phyloP scores from a whole-genome alignment of 257 asterid genomes.

The Pogostemon cablin region DNA sequence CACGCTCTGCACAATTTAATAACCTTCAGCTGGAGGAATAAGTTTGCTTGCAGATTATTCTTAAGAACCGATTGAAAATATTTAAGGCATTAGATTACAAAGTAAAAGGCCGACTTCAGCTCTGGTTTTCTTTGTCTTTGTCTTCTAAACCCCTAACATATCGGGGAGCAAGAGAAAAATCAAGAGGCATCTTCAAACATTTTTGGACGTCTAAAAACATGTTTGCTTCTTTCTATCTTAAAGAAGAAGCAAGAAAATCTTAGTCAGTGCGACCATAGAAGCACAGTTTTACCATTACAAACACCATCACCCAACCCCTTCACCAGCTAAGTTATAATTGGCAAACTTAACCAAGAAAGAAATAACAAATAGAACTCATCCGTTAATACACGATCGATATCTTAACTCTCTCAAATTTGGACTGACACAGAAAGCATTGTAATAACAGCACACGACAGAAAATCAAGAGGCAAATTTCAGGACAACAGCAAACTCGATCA shows the following conservation, averaged over 20 bases:
- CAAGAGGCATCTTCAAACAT: constrained; percentile 14
- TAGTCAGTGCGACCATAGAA: constrained; percentile 12
- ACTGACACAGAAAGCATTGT: constrained; percentile 4
- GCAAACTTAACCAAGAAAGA: constrained; percentile 21
- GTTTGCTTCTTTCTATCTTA: constrained; percentile 5
- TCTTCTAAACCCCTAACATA: constrained; percentile 29
- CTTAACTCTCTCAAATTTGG: not conserved
- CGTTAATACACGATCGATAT: constrained; percentile 3
- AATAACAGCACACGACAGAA: constrained; percentile 14
- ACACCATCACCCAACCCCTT: constrained; percentile 26
- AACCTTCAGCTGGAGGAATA: constrained; percentile 25
- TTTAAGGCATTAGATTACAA: constrained; percentile 27
- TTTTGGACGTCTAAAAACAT: constrained; percentile 11
- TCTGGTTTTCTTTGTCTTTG: constrained; percentile 10
- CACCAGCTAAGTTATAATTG: not conserved
- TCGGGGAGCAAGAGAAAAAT: constrained; percentile 13
- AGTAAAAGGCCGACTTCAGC: constrained; percentile 19
- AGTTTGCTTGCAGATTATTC: constrained; percentile 8
- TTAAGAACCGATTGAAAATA: constrained; percentile 10
- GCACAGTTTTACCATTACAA: constrained; percentile 9
- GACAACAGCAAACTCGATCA: constrained; percentile 12
- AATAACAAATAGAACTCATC: constrained; percentile 9
- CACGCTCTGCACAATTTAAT: constrained; percentile 11
- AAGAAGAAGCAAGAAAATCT: constrained; percentile 22
- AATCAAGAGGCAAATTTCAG: constrained; percentile 19